phyloP scores from a whole-genome alignment of 2,329 filamentous ascomycete species.

The Scytalidium sp. region DNA sequence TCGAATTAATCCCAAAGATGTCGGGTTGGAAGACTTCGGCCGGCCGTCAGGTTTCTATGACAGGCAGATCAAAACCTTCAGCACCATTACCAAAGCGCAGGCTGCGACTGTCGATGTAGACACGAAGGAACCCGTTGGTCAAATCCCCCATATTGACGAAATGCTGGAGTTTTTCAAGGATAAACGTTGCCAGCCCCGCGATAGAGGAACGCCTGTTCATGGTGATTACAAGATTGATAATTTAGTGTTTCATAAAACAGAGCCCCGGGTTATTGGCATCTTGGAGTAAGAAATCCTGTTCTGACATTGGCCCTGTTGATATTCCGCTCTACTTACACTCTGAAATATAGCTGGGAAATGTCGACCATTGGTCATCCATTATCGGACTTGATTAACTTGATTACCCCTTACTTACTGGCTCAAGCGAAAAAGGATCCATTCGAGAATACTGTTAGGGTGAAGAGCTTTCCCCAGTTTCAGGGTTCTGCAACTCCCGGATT shows the following conservation, averaged over 20 bases:
- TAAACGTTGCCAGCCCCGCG: constrained; percentile 66
- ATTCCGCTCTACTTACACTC: background rate
- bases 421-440: constrained; percentile 25
- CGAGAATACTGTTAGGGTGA: constrained; percentile 23
- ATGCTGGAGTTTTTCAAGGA: constrained; percentile 77
- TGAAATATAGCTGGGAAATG: constrained; percentile 77
- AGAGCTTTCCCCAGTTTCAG: constrained; percentile 34
- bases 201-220: constrained; percentile 79
- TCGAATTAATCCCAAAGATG: constrained; percentile 61
- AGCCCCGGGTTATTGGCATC: constrained; percentile 85
- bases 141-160: constrained; percentile 78
- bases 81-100: constrained; percentile 74
- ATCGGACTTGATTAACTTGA: constrained; percentile 82
- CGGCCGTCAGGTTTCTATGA: constrained; percentile 75
- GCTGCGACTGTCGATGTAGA: constrained; percentile 73
- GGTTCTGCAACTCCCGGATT: constrained; percentile 46
- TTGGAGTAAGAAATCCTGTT: constrained; percentile 60
- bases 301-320: background rate
- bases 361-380: constrained; percentile 95
- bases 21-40: constrained; percentile 73
- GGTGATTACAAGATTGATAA: constrained; percentile 98
- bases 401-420: constrained; percentile 42
- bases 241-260: constrained; percentile 83
- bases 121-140: constrained; percentile 71
- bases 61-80: constrained; percentile 82